Base-by-base conservation (phyloP, 1,284 basidiomycete genomes). In the Neonothopanus nambi region DNA sequence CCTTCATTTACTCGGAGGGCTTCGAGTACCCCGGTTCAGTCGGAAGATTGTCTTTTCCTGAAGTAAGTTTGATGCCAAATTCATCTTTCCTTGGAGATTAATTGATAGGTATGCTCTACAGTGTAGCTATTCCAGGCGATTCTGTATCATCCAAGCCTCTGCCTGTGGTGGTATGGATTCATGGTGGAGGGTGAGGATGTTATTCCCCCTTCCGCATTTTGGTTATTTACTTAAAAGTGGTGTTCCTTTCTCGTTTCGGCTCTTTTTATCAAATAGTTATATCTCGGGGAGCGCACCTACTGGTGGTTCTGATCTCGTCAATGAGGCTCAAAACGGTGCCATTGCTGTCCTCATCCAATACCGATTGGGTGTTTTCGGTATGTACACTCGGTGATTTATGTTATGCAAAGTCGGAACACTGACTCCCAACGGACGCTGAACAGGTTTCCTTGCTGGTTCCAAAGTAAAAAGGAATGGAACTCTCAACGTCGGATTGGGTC, bases 91-190 rank as follows among this genome's bases (percentile, higher is more conserved):
- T 28, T 28, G n/a, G n/a, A n/a, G n/a, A n/a, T n/a, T n/a, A n/a
- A n/a, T n/a, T 28, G 5, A 20, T 54, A 24, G 43, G 21, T 28
- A 9, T 11, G 20, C 12, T 40, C 15, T n/a, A 2, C 36, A 70
- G 69, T 39, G 67, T 71, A 4, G 56, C 62, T 43, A 57, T 62
- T 42, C 65, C 68, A 2, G 65, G 64, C 9, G 44, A 54, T 8
- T 52, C 57, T 5, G 26, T 24, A 36, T 33, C 58, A 3, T 52
- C 55, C 1, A 58, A 56, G 15, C 59, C 44, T 58, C 56, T 72
- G 7, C 73, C 73, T n/a, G 70, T 74, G 3, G 62, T 77, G 3
- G 65, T 77, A 40, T 77, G 67, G 68, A 75, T 77, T 38, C 75
- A 77, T 57, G 75, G 74, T 30, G 67, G 65, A 54, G 67, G 62